phyloP scores from a whole-genome alignment of 768 basidiomycete species.

The Calvatia gigantea region DNA sequence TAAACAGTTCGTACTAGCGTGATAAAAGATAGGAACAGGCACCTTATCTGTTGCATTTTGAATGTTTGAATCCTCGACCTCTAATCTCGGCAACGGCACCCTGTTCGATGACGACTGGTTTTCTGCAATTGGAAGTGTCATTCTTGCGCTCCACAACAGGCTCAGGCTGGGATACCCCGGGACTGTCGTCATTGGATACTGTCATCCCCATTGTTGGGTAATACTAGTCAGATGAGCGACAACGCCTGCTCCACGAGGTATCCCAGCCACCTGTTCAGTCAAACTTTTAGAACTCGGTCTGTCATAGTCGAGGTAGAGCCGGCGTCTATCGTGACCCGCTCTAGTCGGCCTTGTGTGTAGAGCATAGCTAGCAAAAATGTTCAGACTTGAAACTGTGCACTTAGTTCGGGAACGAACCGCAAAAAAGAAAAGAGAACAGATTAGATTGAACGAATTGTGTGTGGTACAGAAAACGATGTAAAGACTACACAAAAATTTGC shows the following conservation, averaged over 20 bases:
- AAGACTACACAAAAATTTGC: no score
- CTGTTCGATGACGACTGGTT: slow-evolving; percentile 11
- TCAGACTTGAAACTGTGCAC: no score
- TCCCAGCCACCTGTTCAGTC: neutral
- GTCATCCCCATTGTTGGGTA: neutral
- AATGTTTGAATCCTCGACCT: slow-evolving; percentile 14
- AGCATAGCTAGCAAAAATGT: no score
- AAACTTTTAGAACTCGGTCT: no score
- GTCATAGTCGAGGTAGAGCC: no score
- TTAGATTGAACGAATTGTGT: no score
- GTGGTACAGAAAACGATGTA: no score
- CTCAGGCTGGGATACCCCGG: neutral
- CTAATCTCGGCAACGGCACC: slow-evolving; percentile 15
- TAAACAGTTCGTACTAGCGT: neutral
- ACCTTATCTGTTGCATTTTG: slow-evolving; percentile 13
- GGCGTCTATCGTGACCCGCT: no score
- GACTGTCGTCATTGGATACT: neutral
- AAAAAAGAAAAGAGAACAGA: no score
- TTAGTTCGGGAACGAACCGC: no score
- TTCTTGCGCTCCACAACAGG: slow-evolving; percentile 5
- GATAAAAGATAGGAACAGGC: neutral
- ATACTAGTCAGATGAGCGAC: neutral
- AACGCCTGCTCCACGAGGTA: no score
- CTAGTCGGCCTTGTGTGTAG: no score
- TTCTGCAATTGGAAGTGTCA: slow-evolving; percentile 31